Percentiles rank a stretch among this genome's conserved stretches.
Conservation (phyloP, 768 basidiomycete genomes). For the Pholiota molesta region DNA sequence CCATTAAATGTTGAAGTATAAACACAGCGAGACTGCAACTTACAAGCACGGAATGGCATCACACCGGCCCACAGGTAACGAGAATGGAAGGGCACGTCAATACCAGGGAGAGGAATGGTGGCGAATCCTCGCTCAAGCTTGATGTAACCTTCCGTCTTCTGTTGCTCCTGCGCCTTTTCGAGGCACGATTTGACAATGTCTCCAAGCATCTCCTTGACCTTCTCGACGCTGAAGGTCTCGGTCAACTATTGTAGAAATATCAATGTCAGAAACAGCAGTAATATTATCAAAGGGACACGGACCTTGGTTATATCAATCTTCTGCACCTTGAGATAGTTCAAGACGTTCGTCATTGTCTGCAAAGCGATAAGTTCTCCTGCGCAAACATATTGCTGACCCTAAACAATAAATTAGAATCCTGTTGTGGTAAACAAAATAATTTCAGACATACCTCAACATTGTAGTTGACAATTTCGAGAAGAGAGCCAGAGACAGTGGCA, state of each 20-base stretch:
- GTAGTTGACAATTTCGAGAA: constrained; percentile 98
- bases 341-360: constrained; percentile 92
- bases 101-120: constrained; percentile 92
- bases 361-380: constrained; percentile 94
- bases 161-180: constrained; percentile 74
- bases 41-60: constrained; percentile 95
- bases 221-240: constrained; percentile 85
- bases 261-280: constrained; percentile 5
- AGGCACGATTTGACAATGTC: constrained; percentile 89
- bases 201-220: constrained; percentile 93
- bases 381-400: constrained; percentile 99
- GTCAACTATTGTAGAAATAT: constrained; percentile 60
- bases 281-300: constrained; percentile 5
- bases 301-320: constrained; percentile 94
- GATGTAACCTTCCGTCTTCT: constrained; percentile 85
- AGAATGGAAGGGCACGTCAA: constrained; percentile 99
- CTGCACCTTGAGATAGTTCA: constrained; percentile 95
- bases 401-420: constrained; percentile 14
- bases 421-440: constrained; percentile 3
- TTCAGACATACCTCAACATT: constrained; percentile 74
- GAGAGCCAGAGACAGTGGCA: constrained; percentile 68
- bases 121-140: constrained; percentile 97
- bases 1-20: background rate
- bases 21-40: constrained; percentile 33
- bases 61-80: constrained; percentile 99